Evolutionary conservation across 495 filamentous ascomycete species (phyloP).

Genomic region (Lasiosphaeris hirsuta): DNA sequence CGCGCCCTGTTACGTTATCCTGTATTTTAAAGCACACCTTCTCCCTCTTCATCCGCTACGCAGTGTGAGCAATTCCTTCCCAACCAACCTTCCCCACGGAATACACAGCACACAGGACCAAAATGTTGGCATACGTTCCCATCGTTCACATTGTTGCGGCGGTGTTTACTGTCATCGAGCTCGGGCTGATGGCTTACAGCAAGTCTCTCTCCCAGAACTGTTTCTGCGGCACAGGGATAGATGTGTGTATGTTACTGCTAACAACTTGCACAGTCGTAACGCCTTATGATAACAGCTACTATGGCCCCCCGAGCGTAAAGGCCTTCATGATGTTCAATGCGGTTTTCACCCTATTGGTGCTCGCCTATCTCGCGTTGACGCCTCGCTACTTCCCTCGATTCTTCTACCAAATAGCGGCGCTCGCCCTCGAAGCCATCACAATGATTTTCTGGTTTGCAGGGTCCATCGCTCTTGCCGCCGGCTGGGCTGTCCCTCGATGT

Average conservation of each 20-base stretch:
- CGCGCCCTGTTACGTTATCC: too few species aligned
- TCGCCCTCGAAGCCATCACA: constrained; percentile 67
- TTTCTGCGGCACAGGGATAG: background rate
- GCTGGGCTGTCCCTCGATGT: constrained; percentile 46
- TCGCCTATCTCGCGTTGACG: constrained; percentile 62
- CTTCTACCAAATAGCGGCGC: constrained; percentile 58
- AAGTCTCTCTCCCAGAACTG: constrained; percentile 23
- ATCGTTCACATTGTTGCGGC: constrained; percentile 62
- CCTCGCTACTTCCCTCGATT: constrained; percentile 57
- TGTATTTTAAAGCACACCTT: too few species aligned
- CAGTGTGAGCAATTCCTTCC: too few species aligned
- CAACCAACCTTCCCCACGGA: too few species aligned
- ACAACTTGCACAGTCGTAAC: constrained; percentile 33
- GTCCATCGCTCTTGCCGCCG: constrained; percentile 68
- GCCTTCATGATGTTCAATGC: constrained; percentile 73
- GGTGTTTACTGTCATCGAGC: constrained; percentile 64
- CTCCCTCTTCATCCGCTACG: too few species aligned
- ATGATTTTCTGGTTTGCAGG: constrained; percentile 87
- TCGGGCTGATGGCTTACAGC: constrained; percentile 73
- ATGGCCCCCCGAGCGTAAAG: constrained; percentile 44
- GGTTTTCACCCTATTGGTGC: constrained; percentile 67
- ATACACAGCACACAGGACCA: background rate
- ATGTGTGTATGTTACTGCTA: background rate
- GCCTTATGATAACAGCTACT: constrained; percentile 27
- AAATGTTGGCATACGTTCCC: constrained; percentile 44